Conservation (phyloP, 2,329 filamentous ascomycete genomes). For the Ophiocordyceps sinensis region DNA sequence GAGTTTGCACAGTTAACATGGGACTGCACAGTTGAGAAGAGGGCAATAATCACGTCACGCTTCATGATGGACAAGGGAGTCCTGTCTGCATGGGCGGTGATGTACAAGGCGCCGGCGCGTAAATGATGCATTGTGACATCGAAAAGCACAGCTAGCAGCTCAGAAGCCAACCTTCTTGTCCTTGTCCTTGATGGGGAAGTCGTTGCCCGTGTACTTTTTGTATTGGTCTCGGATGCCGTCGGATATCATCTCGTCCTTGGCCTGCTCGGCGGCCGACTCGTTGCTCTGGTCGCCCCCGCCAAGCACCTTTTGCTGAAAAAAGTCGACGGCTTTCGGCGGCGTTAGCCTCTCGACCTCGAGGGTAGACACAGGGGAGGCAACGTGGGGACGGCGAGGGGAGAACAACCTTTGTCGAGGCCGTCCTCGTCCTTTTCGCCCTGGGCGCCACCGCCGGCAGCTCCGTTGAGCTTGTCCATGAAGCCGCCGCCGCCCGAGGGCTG, state of each 20-base stretch:
- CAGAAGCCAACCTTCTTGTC: slow-evolving; percentile 22
- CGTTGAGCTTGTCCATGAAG: slow-evolving; percentile 57
- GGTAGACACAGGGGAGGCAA: too few species aligned
- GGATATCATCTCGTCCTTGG: slow-evolving; percentile 67
- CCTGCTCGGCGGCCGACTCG: slow-evolving; percentile 61
- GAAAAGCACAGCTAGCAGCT: neutral
- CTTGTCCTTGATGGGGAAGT: slow-evolving; percentile 59
- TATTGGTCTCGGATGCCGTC: slow-evolving; percentile 59
- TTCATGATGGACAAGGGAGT: too few species aligned
- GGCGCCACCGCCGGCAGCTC: slow-evolving; percentile 54
- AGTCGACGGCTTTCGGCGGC: slow-evolving; percentile 49
- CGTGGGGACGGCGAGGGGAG: neutral
- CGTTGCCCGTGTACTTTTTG: slow-evolving; percentile 52
- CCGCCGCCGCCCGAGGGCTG: slow-evolving; percentile 24
- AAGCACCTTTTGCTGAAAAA: slow-evolving; percentile 61
- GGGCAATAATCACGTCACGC: too few species aligned
- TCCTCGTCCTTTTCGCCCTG: slow-evolving; percentile 75
- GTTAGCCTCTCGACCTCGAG: neutral
- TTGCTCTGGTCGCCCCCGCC: slow-evolving; percentile 58
- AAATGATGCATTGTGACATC: too few species aligned
- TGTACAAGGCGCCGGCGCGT: too few species aligned
- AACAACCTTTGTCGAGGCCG: slow-evolving; percentile 61
- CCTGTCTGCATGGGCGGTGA: too few species aligned
- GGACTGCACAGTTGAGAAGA: too few species aligned
- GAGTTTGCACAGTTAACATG: too few species aligned